Evolutionary conservation across 805 yeast species (phyloP), one percentile per base, ranked within the genome.

Genomic region (Ogataea thermomethanolica): DNA sequence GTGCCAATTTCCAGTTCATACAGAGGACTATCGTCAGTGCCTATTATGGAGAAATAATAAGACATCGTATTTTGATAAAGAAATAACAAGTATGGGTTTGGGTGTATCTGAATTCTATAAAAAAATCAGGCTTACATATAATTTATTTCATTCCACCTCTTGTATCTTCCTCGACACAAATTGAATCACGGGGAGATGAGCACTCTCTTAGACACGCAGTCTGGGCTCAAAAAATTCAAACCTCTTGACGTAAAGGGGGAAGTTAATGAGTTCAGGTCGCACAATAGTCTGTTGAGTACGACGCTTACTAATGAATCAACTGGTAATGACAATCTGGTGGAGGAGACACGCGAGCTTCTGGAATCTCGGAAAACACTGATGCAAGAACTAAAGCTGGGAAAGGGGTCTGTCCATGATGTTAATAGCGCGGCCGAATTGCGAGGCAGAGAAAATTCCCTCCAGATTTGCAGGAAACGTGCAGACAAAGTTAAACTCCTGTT

Each of bases 1-100:
- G 93, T 77, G 1, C 91, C 86, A 39, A 90, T 81, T 55, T 89
- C 96, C 7, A 88, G 72, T 56, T 90, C 96, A 53, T 89, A 93
- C 2, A 93, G 56, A 0, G 97, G 96, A 46, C 76, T 76, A 59
- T 93, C 98, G 26, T 76, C 74, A 1, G 90, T 82, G 12, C 97
- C 97, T 29, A 93, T 77, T 34, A 93, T 82, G 4, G 95, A 84
- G 55, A 93, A 79, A 61, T 89, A 90, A 65, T 82, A 86, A n/a
- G 95, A 84, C 81, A 84, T 79, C 50, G 17, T 17, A 17, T 8
- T 8, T 7, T 12, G 17, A 14, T 11, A 33, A 13, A 11, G 31
- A 26, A 21, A 15, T n/a, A 20, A 21, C 25, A 21, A 15, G 17
- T 29, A 10, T 11, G 24, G 33, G 24, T 39, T 35, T 32, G 33